Percentiles rank a stretch among this genome's conserved stretches.
Evolutionary conservation across 2,329 filamentous ascomycete species (phyloP).

Genomic region (Madurella fahalii): DNA sequence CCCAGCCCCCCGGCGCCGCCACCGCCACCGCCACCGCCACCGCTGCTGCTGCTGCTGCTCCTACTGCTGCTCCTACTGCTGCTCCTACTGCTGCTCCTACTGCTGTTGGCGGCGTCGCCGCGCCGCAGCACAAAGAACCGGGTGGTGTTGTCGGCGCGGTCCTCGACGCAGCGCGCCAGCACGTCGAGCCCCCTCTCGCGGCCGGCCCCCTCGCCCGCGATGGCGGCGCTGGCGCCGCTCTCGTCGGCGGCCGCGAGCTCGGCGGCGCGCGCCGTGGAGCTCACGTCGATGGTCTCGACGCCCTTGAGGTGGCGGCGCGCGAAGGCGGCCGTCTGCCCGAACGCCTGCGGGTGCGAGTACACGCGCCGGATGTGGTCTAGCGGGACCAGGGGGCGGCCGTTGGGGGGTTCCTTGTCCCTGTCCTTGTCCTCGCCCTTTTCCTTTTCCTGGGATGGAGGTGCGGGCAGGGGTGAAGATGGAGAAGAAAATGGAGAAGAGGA

Average conservation of each 20-base stretch:
- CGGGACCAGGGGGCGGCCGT: conserved; percentile 39
- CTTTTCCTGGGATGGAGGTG: conserved; percentile 34
- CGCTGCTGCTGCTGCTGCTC: too few relatives aligned
- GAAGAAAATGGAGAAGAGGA: background rate
- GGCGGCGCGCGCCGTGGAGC: conserved; percentile 80
- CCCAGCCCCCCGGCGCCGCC: background rate
- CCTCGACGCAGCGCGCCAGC: conserved; percentile 67
- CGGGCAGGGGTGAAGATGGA: conserved; percentile 37
- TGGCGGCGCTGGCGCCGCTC: conserved; percentile 64
- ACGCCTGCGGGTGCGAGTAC: conserved; percentile 93
- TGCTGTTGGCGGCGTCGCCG: conserved; percentile 3
- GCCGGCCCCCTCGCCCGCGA: conserved; percentile 72
- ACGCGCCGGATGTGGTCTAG: conserved; percentile 66
- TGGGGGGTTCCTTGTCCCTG: background rate
- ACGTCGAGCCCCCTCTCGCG: conserved; percentile 63
- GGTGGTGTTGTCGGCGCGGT: conserved; percentile 71
- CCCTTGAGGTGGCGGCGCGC: conserved; percentile 65
- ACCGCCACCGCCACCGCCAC: too few relatives aligned
- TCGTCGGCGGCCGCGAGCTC: conserved; percentile 64
- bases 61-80: too few relatives aligned
- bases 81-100: too few relatives aligned
- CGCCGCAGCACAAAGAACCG: conserved; percentile 65
- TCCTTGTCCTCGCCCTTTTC: too few relatives aligned
- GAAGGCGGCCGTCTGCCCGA: conserved; percentile 82
- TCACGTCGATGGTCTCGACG: conserved; percentile 77